A percentile compares a stretch with the other conserved stretches of the same genome.
phyloP scores from a whole-genome alignment of 768 basidiomycete genomes.

The Agrocybe praecox region DNA sequence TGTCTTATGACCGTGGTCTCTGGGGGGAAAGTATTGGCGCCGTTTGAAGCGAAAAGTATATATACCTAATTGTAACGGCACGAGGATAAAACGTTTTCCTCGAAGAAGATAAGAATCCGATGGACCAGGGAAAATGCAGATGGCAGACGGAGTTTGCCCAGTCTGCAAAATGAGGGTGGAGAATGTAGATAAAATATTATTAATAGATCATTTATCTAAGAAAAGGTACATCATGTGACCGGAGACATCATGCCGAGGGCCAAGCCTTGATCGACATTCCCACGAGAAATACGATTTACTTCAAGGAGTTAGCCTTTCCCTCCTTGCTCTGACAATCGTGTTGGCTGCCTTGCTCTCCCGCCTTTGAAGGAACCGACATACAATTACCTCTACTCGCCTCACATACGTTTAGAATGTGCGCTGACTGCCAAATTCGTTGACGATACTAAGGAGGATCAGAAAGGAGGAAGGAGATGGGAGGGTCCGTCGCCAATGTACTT shows the following conservation, averaged over 20 bases:
- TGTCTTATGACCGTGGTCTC: background rate
- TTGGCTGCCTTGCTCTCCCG: background rate
- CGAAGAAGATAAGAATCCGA: background rate
- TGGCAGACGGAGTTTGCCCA: background rate
- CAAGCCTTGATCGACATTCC: background rate
- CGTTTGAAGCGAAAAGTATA: constrained; percentile 9
- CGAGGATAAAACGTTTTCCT: constrained; percentile 8
- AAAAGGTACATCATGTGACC: constrained; percentile 15
- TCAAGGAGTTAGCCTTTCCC: background rate
- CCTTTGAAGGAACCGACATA: too few species aligned
- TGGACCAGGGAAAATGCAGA: background rate
- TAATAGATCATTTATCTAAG: background rate
- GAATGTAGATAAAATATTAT: constrained; percentile 5
- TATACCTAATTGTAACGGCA: constrained; percentile 12
- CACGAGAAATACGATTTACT: background rate
- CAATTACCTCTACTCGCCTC: background rate
- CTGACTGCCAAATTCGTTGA: background rate
- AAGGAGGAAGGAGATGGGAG: too few species aligned
- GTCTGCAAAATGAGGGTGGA: background rate
- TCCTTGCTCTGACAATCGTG: background rate
- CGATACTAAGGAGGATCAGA: too few species aligned
- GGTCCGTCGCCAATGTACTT: background rate
- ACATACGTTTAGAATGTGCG: too few species aligned
- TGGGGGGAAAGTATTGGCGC: constrained; percentile 18
- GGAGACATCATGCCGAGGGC: background rate